These are phyloP conservation scores for Zasmidium angulare DNA, from an alignment of 2,329 filamentous ascomycete genomes.

Conservation along the genomic window DNA sequence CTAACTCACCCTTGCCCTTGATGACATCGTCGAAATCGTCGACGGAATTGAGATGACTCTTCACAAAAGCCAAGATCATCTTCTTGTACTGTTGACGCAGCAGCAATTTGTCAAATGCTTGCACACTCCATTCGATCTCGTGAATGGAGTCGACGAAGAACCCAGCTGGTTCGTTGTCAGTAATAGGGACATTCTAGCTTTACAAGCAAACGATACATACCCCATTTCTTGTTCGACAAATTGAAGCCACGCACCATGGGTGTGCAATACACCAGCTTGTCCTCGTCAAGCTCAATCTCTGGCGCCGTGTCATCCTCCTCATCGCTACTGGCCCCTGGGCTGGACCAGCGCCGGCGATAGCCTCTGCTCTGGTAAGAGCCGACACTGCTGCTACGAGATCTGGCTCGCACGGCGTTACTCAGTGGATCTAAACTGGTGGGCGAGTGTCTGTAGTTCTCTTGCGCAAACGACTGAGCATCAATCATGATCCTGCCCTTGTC, in stretches of 20 bases:
- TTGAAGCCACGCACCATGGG: slow-evolving; percentile 7
- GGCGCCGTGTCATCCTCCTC: neutral
- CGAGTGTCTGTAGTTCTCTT: neutral
- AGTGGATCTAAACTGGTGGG: neutral
- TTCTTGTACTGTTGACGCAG: slow-evolving; percentile 25
- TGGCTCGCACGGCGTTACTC: neutral
- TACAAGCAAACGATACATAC: slow-evolving; percentile 14
- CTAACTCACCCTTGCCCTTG: slow-evolving; percentile 31
- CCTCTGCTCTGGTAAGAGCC: neutral
- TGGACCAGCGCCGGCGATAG: neutral
- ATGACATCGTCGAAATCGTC: slow-evolving; percentile 34
- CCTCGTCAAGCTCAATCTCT: neutral
- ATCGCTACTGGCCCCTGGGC: neutral
- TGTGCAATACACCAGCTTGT: slow-evolving; percentile 1
- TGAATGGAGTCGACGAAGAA: slow-evolving; percentile 25
- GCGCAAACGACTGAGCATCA: slow-evolving; percentile 2
- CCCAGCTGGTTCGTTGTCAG: neutral
- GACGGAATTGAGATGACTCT: slow-evolving; percentile 14
- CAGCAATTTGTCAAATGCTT: slow-evolving; percentile 32
- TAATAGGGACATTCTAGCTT: too few species aligned
- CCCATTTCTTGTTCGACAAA: slow-evolving; percentile 26
- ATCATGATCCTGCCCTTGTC: slow-evolving; percentile 5
- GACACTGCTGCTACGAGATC: slow-evolving; percentile 6
- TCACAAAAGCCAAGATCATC: slow-evolving; percentile 16
- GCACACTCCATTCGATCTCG: slow-evolving; percentile 32